Base-by-base conservation (phyloP, 2,329 filamentous ascomycete species). In the Pseudodiploospora longispora region DNA sequence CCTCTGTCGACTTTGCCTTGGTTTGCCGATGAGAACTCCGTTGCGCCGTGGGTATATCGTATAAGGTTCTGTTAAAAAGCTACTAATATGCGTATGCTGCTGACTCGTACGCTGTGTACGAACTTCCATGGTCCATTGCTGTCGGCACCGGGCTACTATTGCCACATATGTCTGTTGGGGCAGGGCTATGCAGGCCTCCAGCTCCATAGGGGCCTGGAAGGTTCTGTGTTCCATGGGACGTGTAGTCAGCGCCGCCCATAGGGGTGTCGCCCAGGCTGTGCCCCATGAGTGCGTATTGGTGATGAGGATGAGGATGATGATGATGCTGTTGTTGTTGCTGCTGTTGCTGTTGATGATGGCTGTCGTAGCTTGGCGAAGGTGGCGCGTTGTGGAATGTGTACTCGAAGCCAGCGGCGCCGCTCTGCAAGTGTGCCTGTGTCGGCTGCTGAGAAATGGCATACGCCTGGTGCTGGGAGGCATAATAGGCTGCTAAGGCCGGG, bases 401-500 rank as follows among this genome's bases (percentile, higher is more conserved):
- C 19, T 19, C 19, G 19, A 19, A 19, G 19, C 19, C 19, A 19
- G 19, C 19, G 10, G 40, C 38, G 36, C 42, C 32, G 19, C 47
- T 49, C 5, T 43, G 41, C 45, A 53, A 50, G 6, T 41, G 46
- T 35, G 46, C 38, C 42, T 47, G 46, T 2, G 41, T 27, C 29
- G 44, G 44, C 30, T 32, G 38, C 45, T 44, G 42, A n/a, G 46
- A 39, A 38, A 47, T 41, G 19, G 19, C 19, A 30, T 59, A 60
- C 5, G 59, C 58, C 28, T 60, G 59, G 5, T 65, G 58, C 36
- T 67, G 65, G 5, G 59, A 55, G 27, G 62, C 61, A 6, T 65
- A 53, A 43, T 64, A 67, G 9, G 57, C 56, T 3, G 62, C 62
- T 32, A 66, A 49, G 6, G 57, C 55, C 10, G 64, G 62, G 41